A percentile compares a stretch with the other conserved stretches of the same genome.
Conservation (phyloP, 164 flowering plant genomes). For the Brasenia schreberi region DNA sequence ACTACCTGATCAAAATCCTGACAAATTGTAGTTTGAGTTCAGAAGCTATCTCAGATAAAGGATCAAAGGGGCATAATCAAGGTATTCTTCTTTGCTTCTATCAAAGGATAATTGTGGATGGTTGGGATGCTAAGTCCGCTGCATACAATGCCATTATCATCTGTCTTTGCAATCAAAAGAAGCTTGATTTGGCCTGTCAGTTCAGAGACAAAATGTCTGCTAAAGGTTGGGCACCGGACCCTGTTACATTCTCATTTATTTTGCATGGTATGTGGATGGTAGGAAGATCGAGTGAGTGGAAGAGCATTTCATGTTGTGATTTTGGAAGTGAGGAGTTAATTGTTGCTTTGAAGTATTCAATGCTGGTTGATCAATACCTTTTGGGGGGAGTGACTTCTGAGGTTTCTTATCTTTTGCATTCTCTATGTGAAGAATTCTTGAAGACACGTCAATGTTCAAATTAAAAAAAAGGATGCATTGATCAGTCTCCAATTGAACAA, state of each 20-base stretch:
- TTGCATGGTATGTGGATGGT: constrained; percentile 51
- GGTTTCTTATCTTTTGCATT: constrained; percentile 40
- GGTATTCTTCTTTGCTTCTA: constrained; percentile 30
- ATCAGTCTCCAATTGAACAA: too few species aligned
- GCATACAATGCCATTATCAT: constrained; percentile 43
- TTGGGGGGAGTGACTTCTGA: constrained; percentile 25
- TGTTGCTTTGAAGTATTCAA: constrained; percentile 39
- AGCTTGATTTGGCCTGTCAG: constrained; percentile 44
- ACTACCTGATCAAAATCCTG: constrained; percentile 49
- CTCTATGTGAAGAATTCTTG: constrained; percentile 19
- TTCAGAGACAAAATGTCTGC: constrained; percentile 31
- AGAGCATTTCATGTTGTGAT: constrained; percentile 21
- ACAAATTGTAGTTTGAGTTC: constrained; percentile 11
- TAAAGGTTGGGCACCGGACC: constrained; percentile 33
- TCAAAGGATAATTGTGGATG: constrained; percentile 40
- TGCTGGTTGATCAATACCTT: constrained; percentile 27
- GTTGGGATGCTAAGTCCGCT: constrained; percentile 35
- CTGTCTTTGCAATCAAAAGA: constrained; percentile 51
- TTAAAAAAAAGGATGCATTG: too few species aligned
- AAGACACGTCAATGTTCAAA: too few species aligned
- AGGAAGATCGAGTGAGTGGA: constrained; percentile 56
- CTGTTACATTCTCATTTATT: constrained; percentile 48
- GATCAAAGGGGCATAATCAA: constrained; percentile 12
- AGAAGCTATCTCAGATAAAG: constrained; percentile 10
- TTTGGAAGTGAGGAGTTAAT: constrained; percentile 31